phyloP scores from a whole-genome alignment of 2,329 filamentous ascomycete genomes.

The Capronia epimyces region DNA sequence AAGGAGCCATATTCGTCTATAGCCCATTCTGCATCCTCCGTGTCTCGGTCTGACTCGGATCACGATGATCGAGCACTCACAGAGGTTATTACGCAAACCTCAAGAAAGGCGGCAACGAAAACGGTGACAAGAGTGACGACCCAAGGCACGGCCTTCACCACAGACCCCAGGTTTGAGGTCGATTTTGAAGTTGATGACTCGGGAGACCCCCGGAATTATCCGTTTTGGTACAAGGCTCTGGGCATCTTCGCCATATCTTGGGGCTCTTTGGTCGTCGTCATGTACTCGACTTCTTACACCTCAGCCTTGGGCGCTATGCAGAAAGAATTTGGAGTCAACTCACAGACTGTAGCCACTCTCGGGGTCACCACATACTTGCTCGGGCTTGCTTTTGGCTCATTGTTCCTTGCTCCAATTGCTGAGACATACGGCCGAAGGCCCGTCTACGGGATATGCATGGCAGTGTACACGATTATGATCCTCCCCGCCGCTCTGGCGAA shows the following conservation, averaged over 20 bases:
- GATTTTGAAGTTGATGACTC: constrained; percentile 61
- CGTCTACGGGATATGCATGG: constrained; percentile 63
- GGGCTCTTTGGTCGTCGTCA: constrained; percentile 54
- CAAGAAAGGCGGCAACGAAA: constrained; percentile 16
- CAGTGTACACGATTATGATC: constrained; percentile 61
- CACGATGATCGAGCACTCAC: constrained; percentile 23
- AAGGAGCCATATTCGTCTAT: constrained; percentile 19
- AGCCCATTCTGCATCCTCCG: constrained; percentile 16
- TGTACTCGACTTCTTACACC: constrained; percentile 76
- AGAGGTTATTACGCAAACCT: constrained; percentile 15
- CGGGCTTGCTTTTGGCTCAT: constrained; percentile 64
- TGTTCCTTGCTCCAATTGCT: constrained; percentile 66
- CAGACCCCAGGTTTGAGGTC: constrained; percentile 63
- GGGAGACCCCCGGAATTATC: constrained; percentile 65
- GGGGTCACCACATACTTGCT: constrained; percentile 74
- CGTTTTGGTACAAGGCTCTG: constrained; percentile 52
- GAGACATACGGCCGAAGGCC: constrained; percentile 44
- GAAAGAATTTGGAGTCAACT: constrained; percentile 56
- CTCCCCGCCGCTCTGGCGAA: constrained; percentile 66
- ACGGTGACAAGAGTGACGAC: constrained; percentile 40
- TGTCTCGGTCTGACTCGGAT: constrained; percentile 17
- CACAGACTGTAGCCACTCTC: constrained; percentile 60
- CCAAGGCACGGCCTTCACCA: constrained; percentile 42
- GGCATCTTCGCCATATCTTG: constrained; percentile 53
- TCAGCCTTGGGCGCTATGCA: constrained; percentile 64